Conservation (phyloP, 2,329 filamentous ascomycete species). For the Teratosphaeria nubilosa region DNA sequence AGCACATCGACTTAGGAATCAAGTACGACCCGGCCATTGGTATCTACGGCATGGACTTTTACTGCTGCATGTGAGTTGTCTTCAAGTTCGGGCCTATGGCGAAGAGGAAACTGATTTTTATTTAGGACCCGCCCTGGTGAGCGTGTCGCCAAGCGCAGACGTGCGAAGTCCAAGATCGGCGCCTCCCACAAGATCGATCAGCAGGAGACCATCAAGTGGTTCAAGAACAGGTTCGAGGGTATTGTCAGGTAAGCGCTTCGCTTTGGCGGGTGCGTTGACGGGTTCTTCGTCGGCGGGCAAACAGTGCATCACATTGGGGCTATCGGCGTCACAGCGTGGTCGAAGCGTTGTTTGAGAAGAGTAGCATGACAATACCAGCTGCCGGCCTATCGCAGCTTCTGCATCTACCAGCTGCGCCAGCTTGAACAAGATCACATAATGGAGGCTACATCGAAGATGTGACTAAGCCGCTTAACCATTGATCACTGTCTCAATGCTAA, state of each 20-base stretch:
- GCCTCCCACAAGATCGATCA: conserved; percentile 87
- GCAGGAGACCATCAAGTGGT: conserved; percentile 96
- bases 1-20: conserved; percentile 99
- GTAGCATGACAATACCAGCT: conserved; percentile 18
- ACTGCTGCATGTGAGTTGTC: conserved; percentile 85
- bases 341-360: conserved; percentile 2
- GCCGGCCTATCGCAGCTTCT: conserved; percentile 28
- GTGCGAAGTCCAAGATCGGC: conserved; percentile 78
- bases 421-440: conserved; percentile 29
- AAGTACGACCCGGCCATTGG: conserved; percentile 98
- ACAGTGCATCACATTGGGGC: conserved; percentile 4
- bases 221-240: conserved; percentile 90
- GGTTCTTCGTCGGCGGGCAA: not conserved
- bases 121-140: conserved; percentile 85
- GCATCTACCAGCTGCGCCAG: conserved; percentile 6
- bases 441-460: conserved; percentile 24
- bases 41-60: conserved; percentile 99
- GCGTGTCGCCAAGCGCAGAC: conserved; percentile 91
- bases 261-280: not conserved
- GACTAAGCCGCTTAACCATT: conserved; percentile 25
- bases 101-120: conserved; percentile 20
- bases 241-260: conserved; percentile 76
- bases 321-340: not conserved
- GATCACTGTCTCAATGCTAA: conserved; percentile 24
- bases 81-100: not conserved